These are phyloP conservation scores for sunflower (Helianthus annuus) DNA, from an alignment of 129 eudicot species.

Conservation along the genomic window HanXRQr2.0-SUNRISE NC_035446.2:160359643-160360142, in stretches of 20 bases:
- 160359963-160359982: background rate
- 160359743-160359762: too few relatives aligned
- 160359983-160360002: background rate
- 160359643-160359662: too few relatives aligned
- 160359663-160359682: too few relatives aligned
- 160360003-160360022: slow-evolving; percentile 21
- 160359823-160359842: too few relatives aligned
- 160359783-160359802: too few relatives aligned
- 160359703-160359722: too few relatives aligned
- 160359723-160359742: too few relatives aligned
- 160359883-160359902: background rate
- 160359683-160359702: too few relatives aligned
- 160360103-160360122: slow-evolving; percentile 2
- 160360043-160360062: slow-evolving; percentile 3
- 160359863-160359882: background rate
- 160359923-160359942: slow-evolving; percentile 1
- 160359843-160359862: too few relatives aligned
- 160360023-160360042: background rate
- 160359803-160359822: too few relatives aligned
- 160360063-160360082: slow-evolving; percentile 10
- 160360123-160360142: background rate
- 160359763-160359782: too few relatives aligned
- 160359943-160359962: background rate
- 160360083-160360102: slow-evolving; percentile 2
- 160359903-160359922: background rate